Conservation (phyloP, 495 filamentous ascomycete genomes). For the Neurospora discreta region DNA sequence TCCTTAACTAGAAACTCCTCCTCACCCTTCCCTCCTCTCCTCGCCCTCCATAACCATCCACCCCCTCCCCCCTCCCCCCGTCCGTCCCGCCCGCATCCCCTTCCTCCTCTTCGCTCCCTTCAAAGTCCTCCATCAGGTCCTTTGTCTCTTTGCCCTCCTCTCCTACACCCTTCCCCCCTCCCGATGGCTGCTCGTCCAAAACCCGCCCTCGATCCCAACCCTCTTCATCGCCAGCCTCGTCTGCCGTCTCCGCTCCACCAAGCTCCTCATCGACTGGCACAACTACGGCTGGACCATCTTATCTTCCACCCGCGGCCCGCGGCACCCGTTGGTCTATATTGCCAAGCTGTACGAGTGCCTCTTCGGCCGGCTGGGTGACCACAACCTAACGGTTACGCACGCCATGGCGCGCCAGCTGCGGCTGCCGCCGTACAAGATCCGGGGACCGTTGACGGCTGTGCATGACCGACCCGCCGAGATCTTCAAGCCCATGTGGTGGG, state of each 20-base stretch:
- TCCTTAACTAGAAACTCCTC: slow-evolving; percentile 24
- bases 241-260: slow-evolving; percentile 68
- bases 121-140: slow-evolving; percentile 77
- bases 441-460: slow-evolving; percentile 53
- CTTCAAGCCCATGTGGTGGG: slow-evolving; percentile 56
- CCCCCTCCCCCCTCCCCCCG: slow-evolving; percentile 21
- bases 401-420: slow-evolving; percentile 72
- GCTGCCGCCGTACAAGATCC: slow-evolving; percentile 47
- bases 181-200: slow-evolving; percentile 82
- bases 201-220: slow-evolving; percentile 91
- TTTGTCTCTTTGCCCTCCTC: slow-evolving; percentile 55
- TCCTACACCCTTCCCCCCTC: slow-evolving; percentile 60
- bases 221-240: slow-evolving; percentile 61
- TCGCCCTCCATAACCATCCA: slow-evolving; percentile 52
- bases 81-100: slow-evolving; percentile 10
- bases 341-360: slow-evolving; percentile 65
- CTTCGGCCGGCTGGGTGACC: slow-evolving; percentile 56
- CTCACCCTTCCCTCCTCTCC: slow-evolving; percentile 63
- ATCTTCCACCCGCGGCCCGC: slow-evolving; percentile 49
- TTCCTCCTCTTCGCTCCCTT: slow-evolving; percentile 73
- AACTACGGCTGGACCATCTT: slow-evolving; percentile 98
- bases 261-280: slow-evolving; percentile 93
- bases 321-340: slow-evolving; percentile 65
- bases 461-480: slow-evolving; percentile 82
- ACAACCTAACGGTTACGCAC: slow-evolving; percentile 77